Percentiles rank a stretch among this genome's conserved stretches.
Conservation (phyloP, 164 flowering plant species). For the Litsea cubeba region DNA sequence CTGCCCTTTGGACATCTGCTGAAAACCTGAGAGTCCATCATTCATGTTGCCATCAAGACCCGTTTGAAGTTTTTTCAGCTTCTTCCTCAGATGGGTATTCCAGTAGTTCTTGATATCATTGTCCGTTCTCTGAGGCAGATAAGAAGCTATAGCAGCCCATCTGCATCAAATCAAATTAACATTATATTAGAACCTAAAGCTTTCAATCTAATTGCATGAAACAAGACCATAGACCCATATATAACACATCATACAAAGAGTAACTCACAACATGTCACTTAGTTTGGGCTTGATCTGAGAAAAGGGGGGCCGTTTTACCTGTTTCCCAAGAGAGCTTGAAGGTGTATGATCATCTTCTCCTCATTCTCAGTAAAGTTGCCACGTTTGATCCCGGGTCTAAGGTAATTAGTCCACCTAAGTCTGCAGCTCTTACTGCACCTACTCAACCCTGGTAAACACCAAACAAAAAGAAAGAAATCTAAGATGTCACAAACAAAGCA, state of each 20-base stretch:
- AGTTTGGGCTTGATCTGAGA: background rate
- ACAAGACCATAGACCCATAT: background rate
- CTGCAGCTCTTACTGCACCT: slow-evolving; percentile 93
- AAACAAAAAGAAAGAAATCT: background rate
- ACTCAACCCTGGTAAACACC: slow-evolving; percentile 50
- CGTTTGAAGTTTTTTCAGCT: slow-evolving; percentile 50
- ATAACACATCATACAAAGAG: too few species aligned
- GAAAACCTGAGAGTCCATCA: slow-evolving; percentile 28
- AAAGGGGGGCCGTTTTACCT: slow-evolving; percentile 32
- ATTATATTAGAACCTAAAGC: background rate
- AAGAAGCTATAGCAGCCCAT: slow-evolving; percentile 95
- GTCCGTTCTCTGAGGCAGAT: slow-evolving; percentile 83
- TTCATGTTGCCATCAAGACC: slow-evolving; percentile 24
- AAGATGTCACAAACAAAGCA: background rate
- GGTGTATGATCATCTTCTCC: slow-evolving; percentile 95
- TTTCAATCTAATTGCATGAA: background rate
- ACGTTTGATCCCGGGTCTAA: slow-evolving; percentile 82
- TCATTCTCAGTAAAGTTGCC: slow-evolving; percentile 87
- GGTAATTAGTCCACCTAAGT: slow-evolving; percentile 91
- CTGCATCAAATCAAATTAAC: slow-evolving; percentile 28
- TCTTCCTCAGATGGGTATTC: slow-evolving; percentile 87
- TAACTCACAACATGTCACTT: background rate
- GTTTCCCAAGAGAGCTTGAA: slow-evolving; percentile 91
- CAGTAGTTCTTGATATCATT: slow-evolving; percentile 85
- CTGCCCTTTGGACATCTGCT: slow-evolving; percentile 51